Conservation (phyloP, 768 basidiomycete genomes). For the Strobilomyces dryophilus region DNA sequence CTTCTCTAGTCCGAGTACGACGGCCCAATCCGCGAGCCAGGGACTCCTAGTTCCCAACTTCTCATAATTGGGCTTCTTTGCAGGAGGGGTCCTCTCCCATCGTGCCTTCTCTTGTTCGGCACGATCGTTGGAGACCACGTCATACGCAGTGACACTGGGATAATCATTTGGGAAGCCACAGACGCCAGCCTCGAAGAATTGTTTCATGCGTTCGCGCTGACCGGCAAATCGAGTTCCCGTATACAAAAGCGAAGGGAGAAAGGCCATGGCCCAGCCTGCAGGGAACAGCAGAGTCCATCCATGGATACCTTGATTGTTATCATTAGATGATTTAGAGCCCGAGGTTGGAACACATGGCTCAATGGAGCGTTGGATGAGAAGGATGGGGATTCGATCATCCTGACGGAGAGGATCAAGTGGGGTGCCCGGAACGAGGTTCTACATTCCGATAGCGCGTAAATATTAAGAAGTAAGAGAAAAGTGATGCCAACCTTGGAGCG, state of each 20-base stretch:
- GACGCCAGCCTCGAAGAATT: constrained; percentile 76
- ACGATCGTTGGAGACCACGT: constrained; percentile 42
- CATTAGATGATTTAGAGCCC: constrained; percentile 17
- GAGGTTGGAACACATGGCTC: constrained; percentile 31
- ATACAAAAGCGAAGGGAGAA: constrained; percentile 75
- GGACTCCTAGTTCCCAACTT: constrained; percentile 65
- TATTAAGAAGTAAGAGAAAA: neutral
- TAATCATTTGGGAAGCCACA: constrained; percentile 82
- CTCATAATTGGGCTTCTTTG: constrained; percentile 73
- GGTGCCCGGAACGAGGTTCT: constrained; percentile 80
- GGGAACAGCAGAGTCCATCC: constrained; percentile 90
- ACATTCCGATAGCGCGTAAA: constrained; percentile 1
- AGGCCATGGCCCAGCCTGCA: constrained; percentile 87
- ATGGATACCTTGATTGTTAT: constrained; percentile 47
- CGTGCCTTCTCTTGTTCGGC: constrained; percentile 49
- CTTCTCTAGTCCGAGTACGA: constrained; percentile 52
- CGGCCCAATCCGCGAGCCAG: constrained; percentile 74
- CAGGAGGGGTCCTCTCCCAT: constrained; percentile 84
- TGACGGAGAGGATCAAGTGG: constrained; percentile 58
- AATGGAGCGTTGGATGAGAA: constrained; percentile 78
- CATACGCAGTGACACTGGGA: constrained; percentile 54
- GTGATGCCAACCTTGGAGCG: constrained; percentile 55
- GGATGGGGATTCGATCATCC: constrained; percentile 80
- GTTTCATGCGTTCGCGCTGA: constrained; percentile 75
- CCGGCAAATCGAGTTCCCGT: constrained; percentile 86